Percentiles rank a stretch among this genome's conserved stretches.
These are phyloP conservation scores for Fusarium sp. DNA, from an alignment of 2,329 filamentous ascomycete species.

Conservation along the genomic window DNA sequence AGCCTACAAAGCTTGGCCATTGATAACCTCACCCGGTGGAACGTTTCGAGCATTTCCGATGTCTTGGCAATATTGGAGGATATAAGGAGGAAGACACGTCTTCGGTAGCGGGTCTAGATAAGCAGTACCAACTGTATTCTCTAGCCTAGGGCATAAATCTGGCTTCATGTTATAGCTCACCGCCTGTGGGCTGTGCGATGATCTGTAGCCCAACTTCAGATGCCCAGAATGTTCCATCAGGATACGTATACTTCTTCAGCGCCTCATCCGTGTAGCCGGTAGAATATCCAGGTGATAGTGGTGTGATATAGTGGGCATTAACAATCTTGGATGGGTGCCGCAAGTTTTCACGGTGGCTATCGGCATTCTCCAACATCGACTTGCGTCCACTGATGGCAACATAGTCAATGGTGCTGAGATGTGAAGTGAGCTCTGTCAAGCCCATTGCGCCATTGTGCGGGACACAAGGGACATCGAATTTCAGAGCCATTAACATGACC, in stretches of 20 bases:
- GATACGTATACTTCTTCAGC: background rate
- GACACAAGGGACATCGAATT: background rate
- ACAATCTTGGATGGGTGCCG: background rate
- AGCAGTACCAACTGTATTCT: no score
- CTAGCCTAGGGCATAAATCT: no score
- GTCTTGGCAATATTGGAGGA: background rate
- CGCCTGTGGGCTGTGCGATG: background rate
- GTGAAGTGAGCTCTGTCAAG: background rate
- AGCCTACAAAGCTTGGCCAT: background rate
- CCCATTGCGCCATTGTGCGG: constrained; percentile 2
- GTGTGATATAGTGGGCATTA: background rate
- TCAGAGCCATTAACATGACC: constrained; percentile 1
- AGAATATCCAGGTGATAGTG: background rate
- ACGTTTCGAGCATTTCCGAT: background rate
- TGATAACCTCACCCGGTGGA: background rate
- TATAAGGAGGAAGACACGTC: constrained; percentile 2
- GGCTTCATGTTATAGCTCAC: background rate
- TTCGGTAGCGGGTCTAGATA: background rate
- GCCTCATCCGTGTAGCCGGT: background rate
- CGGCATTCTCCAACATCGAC: constrained; percentile 1
- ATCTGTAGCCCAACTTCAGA: background rate
- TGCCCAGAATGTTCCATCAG: background rate
- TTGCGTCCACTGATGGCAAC: constrained; percentile 3
- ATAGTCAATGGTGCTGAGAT: constrained; percentile 2
- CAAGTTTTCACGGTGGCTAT: background rate